Conservation (phyloP, 2,329 filamentous ascomycete species). For the Volutella citrinella region DNA sequence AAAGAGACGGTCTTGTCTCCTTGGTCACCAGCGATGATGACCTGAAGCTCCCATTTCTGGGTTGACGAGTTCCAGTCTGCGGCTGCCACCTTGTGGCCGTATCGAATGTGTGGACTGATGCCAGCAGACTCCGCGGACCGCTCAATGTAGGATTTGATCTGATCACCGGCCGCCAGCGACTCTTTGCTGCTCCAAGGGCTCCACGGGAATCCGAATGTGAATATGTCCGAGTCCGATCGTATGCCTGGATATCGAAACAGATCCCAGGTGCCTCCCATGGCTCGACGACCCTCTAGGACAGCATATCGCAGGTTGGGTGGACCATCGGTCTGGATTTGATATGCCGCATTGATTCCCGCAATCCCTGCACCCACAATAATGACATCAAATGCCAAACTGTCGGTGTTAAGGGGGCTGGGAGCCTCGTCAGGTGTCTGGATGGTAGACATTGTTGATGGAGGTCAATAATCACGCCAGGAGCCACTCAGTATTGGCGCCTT, state of each 20-base stretch:
- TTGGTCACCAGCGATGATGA: conserved; percentile 31
- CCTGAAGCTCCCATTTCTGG: conserved; percentile 51
- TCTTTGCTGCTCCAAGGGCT: conserved; percentile 59
- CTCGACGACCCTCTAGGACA: conserved; percentile 62
- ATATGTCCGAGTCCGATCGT: conserved; percentile 57
- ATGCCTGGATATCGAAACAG: conserved; percentile 71
- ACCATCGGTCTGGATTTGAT: conserved; percentile 58
- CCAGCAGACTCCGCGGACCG: conserved; percentile 48
- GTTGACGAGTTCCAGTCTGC: conserved; percentile 53
- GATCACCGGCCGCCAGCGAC: conserved; percentile 45
- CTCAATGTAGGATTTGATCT: conserved; percentile 51
- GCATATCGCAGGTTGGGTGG: conserved; percentile 54
- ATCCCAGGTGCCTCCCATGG: conserved; percentile 70
- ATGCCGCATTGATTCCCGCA: conserved; percentile 72
- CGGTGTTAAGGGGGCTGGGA: too few relatives aligned
- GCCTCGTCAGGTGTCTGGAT: too few relatives aligned
- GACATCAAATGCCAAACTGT: conserved; percentile 38
- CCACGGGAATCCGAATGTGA: conserved; percentile 62
- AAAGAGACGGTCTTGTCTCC: conserved; percentile 25
- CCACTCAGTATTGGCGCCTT: too few relatives aligned
- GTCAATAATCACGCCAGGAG: too few relatives aligned
- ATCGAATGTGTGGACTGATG: conserved; percentile 55
- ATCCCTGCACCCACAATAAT: conserved; percentile 72
- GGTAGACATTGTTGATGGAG: conserved; percentile 5
- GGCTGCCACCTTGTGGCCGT: conserved; percentile 44